phyloP scores from a whole-genome alignment of 495 filamentous ascomycete species.

The Penicillium silybi region DNA sequence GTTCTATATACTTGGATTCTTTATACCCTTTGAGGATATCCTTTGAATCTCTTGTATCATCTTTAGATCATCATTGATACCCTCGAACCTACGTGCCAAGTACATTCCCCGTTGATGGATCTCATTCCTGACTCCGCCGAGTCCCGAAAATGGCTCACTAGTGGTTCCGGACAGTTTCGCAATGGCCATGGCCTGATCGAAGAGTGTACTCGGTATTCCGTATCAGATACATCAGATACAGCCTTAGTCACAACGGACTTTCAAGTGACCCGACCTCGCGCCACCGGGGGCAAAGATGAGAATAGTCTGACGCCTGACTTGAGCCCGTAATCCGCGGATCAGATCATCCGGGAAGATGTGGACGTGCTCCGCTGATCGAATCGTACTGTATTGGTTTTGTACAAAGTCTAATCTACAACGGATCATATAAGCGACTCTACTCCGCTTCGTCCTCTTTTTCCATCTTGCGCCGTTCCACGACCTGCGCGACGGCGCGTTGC shows the following conservation, averaged over 20 bases:
- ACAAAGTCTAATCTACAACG: background rate
- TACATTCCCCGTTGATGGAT: conserved; percentile 15
- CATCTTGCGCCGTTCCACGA: conserved; percentile 50
- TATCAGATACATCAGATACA: too few relatives aligned
- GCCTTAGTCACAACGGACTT: background rate
- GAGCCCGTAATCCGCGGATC: background rate
- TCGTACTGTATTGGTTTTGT: background rate
- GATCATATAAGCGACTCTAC: conserved; percentile 11
- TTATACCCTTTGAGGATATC: too few relatives aligned
- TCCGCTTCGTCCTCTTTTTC: conserved; percentile 16
- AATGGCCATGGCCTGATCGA: background rate
- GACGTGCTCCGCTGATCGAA: background rate
- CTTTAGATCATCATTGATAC: too few relatives aligned
- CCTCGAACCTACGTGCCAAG: background rate
- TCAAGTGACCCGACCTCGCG: background rate
- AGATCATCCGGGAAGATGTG: background rate
- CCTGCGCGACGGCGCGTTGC: conserved; percentile 63
- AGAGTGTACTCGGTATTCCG: background rate
- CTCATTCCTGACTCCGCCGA: conserved; percentile 24
- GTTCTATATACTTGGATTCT: too few relatives aligned
- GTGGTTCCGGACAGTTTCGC: background rate
- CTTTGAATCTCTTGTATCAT: too few relatives aligned
- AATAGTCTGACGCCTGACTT: background rate
- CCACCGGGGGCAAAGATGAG: background rate
- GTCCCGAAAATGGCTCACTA: conserved; percentile 23